Conservation (phyloP, 306 rosid genomes). For the Erythrophleum fordii region DNA sequence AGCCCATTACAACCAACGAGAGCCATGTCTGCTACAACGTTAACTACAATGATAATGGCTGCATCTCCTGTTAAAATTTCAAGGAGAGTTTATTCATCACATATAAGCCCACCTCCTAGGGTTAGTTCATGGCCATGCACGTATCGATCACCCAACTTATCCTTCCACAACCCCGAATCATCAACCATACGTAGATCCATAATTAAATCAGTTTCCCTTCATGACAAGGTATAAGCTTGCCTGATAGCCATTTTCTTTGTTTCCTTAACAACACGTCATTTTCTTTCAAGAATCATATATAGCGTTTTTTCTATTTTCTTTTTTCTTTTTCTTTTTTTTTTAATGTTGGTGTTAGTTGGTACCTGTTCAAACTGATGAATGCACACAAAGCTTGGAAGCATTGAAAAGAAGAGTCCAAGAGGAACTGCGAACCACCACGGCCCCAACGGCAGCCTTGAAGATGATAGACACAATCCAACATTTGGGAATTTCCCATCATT, state of each 20-base stretch:
- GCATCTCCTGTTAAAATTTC: background rate
- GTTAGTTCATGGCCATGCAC: background rate
- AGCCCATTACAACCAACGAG: background rate
- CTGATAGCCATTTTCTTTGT: background rate
- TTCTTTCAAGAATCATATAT: background rate
- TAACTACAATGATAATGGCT: background rate
- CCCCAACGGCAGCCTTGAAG: constrained; percentile 34
- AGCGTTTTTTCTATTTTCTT: background rate
- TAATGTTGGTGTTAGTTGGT: background rate
- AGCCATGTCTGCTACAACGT: background rate
- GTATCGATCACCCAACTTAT: constrained; percentile 16
- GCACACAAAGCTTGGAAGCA: constrained; percentile 18
- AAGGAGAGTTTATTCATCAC: background rate
- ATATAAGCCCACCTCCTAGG: background rate
- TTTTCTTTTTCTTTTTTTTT: too few relatives aligned
- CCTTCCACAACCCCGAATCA: constrained; percentile 2
- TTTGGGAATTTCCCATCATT: constrained; percentile 45
- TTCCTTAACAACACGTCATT: too few relatives aligned
- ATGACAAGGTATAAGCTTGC: constrained; percentile 21
- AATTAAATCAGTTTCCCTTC: constrained; percentile 18
- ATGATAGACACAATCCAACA: constrained; percentile 50
- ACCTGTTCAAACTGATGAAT: background rate
- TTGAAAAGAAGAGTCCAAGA: constrained; percentile 18
- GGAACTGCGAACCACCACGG: constrained; percentile 5
- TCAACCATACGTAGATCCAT: background rate